Evolutionary conservation across 495 filamentous ascomycete species (phyloP).

Genomic region (Letharia columbiana): DNA sequence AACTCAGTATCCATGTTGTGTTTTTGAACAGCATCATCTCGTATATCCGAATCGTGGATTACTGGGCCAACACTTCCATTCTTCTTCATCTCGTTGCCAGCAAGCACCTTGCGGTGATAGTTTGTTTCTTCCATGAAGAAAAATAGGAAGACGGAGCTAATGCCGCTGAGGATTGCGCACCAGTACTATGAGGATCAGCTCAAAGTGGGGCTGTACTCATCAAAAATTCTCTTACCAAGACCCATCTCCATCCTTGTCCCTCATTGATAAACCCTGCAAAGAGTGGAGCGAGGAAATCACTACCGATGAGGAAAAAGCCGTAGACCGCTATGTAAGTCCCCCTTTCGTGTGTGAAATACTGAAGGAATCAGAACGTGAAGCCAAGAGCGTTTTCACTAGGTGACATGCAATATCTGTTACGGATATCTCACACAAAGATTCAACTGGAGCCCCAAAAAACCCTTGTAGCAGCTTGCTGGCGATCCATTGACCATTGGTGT

Average conservation of each 20-base stretch:
- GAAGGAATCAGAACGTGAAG: neutral
- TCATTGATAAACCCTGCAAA: constrained; percentile 61
- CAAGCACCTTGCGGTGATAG: constrained; percentile 36
- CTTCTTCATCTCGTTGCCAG: neutral
- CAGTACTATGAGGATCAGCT: constrained; percentile 36
- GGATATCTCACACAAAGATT: constrained; percentile 52
- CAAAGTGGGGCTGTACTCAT: neutral
- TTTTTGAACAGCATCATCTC: neutral
- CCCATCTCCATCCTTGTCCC: constrained; percentile 55
- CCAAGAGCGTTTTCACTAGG: neutral
- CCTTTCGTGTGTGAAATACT: constrained; percentile 58
- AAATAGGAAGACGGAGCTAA: constrained; percentile 50
- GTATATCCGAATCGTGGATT: neutral
- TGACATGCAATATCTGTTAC: constrained; percentile 49
- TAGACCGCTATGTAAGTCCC: constrained; percentile 60
- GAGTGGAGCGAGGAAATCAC: constrained; percentile 57
- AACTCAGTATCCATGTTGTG: neutral
- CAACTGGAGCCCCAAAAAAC: constrained; percentile 58
- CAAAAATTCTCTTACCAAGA: constrained; percentile 31
- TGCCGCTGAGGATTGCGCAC: constrained; percentile 52
- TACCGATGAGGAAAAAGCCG: constrained; percentile 52
- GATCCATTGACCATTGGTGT: constrained; percentile 53
- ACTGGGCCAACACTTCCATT: neutral
- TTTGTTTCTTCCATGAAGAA: constrained; percentile 67
- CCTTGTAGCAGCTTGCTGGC: constrained; percentile 53